Evolutionary conservation across 768 basidiomycete genomes (phyloP), one percentile per base, ranked within the genome.

Genomic region (Cubamyces sp.): DNA sequence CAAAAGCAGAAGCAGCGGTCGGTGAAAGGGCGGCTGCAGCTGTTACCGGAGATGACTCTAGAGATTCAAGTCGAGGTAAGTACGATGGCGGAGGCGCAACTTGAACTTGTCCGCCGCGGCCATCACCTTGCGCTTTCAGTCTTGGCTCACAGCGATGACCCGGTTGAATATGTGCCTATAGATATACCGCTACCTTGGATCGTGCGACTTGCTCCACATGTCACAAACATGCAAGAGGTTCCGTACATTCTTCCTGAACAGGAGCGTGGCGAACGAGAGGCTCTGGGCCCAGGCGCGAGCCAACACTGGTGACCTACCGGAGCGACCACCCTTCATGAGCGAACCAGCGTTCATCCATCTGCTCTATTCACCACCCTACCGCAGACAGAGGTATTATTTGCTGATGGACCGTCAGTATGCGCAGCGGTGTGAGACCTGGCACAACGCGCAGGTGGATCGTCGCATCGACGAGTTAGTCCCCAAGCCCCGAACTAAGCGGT

Each of bases 301-400:
- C 5, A 55, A 55, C 28, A 34, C 42, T 8, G 25, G 3, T 23
- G 42, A 43, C 25, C 41, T 54, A 3, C 53, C 53, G 34, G 34
- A 34, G 18, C 21, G 53, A 26, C 53, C 52, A 18, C 19, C 52
- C 19, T 53, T 40, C 8, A 40, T 53, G 39, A 40, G 52, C 52
- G 39, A 40, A 25, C 53, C 53, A 3, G 53, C 53, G 5, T 45
- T 54, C 42, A 30, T 54, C 16, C 40, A 54, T 43, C 42, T 54
- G 7, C 26, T 54, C 7, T 45, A 54, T 41, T 43, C 53, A 8
- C 40, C 21, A 6, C 6, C 4, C 11, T 34, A 34, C 34, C 1
- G 34, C 9, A 5, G 34, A 34, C 9, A 11, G 9, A 34, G 1
- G 34, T 34, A 34, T 34, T 11, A 11, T 9, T 1, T 34, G 34